phyloP scores from a whole-genome alignment of 305 asterid species.

The Rubia occidens region DNA sequence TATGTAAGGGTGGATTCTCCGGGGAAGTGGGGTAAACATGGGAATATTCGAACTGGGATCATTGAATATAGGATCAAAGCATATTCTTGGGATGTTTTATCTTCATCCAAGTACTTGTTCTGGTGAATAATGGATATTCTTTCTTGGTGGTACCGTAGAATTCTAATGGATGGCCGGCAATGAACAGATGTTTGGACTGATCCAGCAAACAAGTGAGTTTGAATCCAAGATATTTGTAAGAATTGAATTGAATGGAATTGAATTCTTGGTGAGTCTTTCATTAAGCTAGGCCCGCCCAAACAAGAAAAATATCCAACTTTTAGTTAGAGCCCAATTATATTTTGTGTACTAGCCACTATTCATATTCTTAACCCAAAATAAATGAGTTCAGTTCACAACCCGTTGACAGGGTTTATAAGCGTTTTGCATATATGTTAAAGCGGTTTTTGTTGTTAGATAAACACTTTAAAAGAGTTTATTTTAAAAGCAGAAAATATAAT shows the following conservation, averaged over 20 bases:
- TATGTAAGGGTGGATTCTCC: background rate
- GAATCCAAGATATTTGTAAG: background rate
- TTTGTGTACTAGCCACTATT: too few relatives aligned
- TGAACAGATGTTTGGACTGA: background rate
- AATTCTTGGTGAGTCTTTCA: background rate
- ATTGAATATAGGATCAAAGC: slow-evolving; percentile 6
- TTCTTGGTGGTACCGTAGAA: slow-evolving; percentile 16
- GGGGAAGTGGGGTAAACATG: background rate
- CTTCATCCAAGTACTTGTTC: background rate
- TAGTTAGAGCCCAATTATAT: too few relatives aligned
- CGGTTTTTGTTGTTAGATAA: too few relatives aligned
- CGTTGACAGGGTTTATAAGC: too few relatives aligned
- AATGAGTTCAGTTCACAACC: too few relatives aligned
- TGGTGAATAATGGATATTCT: slow-evolving; percentile 11
- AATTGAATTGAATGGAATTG: too few relatives aligned
- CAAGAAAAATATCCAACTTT: background rate
- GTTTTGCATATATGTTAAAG: too few relatives aligned
- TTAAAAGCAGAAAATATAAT: too few relatives aligned
- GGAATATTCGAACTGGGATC: slow-evolving; percentile 4
- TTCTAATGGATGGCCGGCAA: slow-evolving; percentile 5
- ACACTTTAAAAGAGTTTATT: too few relatives aligned
- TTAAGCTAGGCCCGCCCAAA: background rate
- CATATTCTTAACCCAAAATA: too few relatives aligned
- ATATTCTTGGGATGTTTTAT: background rate
- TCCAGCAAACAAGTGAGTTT: background rate